Evolutionary conservation across 2,329 filamentous ascomycete genomes (phyloP), one percentile per base, ranked within the genome.

Genomic region (Claviceps pazoutovae): DNA sequence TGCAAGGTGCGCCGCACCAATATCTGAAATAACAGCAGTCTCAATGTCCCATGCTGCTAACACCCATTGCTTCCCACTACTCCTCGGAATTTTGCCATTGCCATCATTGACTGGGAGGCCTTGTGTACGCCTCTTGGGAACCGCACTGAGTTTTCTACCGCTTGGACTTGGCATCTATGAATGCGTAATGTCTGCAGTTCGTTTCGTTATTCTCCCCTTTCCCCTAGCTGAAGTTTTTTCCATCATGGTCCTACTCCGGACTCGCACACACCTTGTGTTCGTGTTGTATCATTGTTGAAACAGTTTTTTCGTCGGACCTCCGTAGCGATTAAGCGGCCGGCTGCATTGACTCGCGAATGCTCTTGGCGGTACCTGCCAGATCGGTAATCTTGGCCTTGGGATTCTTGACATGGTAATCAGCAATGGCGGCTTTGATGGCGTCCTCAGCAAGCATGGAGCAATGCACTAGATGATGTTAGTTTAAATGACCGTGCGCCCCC

Each of bases 371-470:
- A 58, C 88, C 87, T 50, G 83, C 82, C 9, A 95, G 78, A 64
- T 91, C 81, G 21, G 88, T 94, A 48, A 75, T 65, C 61, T 79
- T 78, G 48, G 63, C 57, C 48, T 61, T 59, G 46, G 65, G 63
- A 56, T 67, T 88, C 77, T 91, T 93, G 66, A 81, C 86, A 72
- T 93, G 88, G 74, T 93, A 94, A 67, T 94, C 88, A 53, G 82
- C 84, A 64, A 94, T 93, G 61, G 88, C 88, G 46, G 85, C 88
- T 71, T 93, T 91, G 75, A 94, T 94, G 57, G 88, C 88, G 64
- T 94, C 88, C 68, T 94, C 88, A 23, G 88, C 88, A 57, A 94
- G 79, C 86, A 94, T 93, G 50, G 86, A 91, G 76, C 88, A 94
- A 71, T 94, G 88, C 45, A 94, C 85, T 89, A 58, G 45, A 44